Evolutionary conservation across 352 stramenopile genomes (phyloP).

Genomic region (Phytophthora macrochlamydospora): DNA sequence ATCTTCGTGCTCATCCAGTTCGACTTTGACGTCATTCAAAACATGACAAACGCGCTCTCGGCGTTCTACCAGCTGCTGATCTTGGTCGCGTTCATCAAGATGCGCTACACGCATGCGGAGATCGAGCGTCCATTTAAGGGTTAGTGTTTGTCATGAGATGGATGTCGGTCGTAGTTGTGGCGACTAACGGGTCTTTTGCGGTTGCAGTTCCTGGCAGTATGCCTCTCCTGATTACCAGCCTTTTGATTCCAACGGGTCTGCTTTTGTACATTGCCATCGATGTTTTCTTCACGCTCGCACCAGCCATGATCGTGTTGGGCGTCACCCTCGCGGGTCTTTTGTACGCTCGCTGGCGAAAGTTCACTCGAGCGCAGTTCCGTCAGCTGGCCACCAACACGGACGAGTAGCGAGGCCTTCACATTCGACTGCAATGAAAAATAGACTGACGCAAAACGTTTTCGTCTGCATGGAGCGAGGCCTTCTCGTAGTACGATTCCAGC

Average conservation of each 20-base stretch:
- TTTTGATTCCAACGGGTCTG: slow-evolving; percentile 41
- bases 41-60: slow-evolving; percentile 93
- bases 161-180: no score
- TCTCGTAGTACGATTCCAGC: no score
- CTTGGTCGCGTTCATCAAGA: slow-evolving; percentile 84
- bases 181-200: background rate
- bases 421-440: slow-evolving; percentile 22
- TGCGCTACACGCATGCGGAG: slow-evolving; percentile 74
- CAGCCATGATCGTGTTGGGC: slow-evolving; percentile 43
- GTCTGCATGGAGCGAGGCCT: background rate
- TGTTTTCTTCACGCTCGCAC: slow-evolving; percentile 49
- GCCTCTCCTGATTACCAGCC: slow-evolving; percentile 25
- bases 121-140: slow-evolving; percentile 40
- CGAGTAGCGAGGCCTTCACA: slow-evolving; percentile 15
- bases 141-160: background rate
- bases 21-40: slow-evolving; percentile 79
- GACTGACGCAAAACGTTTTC: slow-evolving; percentile 18
- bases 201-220: slow-evolving; percentile 42
- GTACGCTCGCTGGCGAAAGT: slow-evolving; percentile 52
- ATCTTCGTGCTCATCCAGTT: slow-evolving; percentile 63
- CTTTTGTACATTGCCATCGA: slow-evolving; percentile 55
- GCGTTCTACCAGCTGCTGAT: slow-evolving; percentile 87
- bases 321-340: slow-evolving; percentile 40
- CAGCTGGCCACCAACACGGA: slow-evolving; percentile 31
- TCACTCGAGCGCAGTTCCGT: slow-evolving; percentile 49